phyloP scores from a whole-genome alignment of 179 eudicot genomes.

The Silene coronaria region DNA sequence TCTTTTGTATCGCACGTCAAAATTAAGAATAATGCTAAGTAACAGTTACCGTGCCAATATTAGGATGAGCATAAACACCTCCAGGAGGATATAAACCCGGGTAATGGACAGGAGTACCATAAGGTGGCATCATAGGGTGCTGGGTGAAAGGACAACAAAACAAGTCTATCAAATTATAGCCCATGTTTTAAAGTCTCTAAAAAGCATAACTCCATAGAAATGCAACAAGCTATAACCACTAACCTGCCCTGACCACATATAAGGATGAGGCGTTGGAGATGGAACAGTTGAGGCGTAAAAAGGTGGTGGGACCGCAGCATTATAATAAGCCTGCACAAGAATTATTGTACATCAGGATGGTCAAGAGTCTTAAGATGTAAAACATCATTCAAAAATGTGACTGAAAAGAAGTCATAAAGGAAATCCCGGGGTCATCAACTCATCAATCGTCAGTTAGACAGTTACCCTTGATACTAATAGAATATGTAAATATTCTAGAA shows the following conservation, averaged over 20 bases:
- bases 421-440: background rate
- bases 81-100: conserved; percentile 81
- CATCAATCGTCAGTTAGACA: background rate
- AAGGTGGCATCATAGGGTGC: conserved; percentile 79
- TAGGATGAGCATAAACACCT: conserved; percentile 74
- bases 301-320: conserved; percentile 64
- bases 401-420: background rate
- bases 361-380: background rate
- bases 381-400: background rate
- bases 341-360: conserved; percentile 15
- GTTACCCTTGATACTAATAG: too few relatives aligned
- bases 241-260: conserved; percentile 91
- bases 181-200: background rate
- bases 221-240: background rate
- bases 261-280: conserved; percentile 84
- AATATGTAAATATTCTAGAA: too few relatives aligned
- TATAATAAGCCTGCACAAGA: conserved; percentile 71
- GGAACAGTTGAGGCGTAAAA: conserved; percentile 74
- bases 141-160: conserved; percentile 31
- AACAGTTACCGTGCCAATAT: conserved; percentile 52
- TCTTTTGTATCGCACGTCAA: background rate
- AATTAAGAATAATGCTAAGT: background rate
- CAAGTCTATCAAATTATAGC: conserved; percentile 5
- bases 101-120: conserved; percentile 86
- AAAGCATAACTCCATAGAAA: background rate